Conservation (phyloP, 805 yeast genomes). For the Pichia rugopelliculosa region DNA sequence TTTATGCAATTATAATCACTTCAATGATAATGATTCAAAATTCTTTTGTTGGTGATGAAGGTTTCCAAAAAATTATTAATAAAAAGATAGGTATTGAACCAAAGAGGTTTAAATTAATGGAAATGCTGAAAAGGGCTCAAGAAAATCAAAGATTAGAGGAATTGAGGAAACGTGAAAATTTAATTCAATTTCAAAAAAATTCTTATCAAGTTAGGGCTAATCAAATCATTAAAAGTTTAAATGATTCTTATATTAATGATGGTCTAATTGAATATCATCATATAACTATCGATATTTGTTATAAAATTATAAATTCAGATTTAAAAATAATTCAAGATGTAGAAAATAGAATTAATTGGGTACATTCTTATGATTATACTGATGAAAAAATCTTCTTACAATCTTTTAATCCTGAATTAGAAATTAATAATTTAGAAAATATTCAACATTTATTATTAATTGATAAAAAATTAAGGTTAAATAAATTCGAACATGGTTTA, state of each 20-base stretch:
- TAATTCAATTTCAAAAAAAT: background rate
- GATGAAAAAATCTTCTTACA: background rate
- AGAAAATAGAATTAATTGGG: too few relatives aligned
- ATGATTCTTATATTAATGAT: background rate
- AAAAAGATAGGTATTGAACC: constrained; percentile 55
- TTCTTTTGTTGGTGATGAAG: constrained; percentile 65
- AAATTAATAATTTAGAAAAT: background rate
- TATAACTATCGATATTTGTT: background rate
- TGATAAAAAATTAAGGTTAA: background rate
- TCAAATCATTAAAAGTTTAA: background rate
- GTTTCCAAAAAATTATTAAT: constrained; percentile 50
- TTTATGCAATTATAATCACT: constrained; percentile 20
- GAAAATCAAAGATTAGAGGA: background rate
- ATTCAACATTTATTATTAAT: background rate
- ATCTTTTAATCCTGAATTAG: background rate
- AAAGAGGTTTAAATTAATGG: constrained; percentile 20
- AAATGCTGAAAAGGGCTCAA: background rate
- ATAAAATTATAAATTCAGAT: background rate
- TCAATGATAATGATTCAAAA: constrained; percentile 38
- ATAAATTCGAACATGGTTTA: background rate
- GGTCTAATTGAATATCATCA: background rate
- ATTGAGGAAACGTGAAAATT: background rate
- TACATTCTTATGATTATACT: background rate
- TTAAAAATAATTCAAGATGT: background rate
- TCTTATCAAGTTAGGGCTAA: background rate